These are phyloP conservation scores for Leccinum olivaceopallidum DNA, from an alignment of 768 basidiomycete species.

Conservation along the genomic window DNA sequence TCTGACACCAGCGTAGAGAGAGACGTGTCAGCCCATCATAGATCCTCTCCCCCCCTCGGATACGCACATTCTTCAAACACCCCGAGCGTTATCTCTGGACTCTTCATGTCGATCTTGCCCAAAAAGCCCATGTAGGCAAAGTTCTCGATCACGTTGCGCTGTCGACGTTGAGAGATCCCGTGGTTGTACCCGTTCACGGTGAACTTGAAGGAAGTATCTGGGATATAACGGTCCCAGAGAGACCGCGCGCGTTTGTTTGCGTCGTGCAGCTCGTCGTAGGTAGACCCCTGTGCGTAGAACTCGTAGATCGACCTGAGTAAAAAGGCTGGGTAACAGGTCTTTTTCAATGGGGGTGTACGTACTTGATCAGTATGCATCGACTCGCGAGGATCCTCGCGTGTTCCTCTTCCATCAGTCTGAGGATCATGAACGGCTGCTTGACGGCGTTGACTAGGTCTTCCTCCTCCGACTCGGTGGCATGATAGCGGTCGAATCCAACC, in stretches of 20 bases:
- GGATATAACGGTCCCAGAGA: slow-evolving; percentile 60
- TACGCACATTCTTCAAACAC: slow-evolving; percentile 87
- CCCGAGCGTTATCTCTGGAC: slow-evolving; percentile 69
- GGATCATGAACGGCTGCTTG: slow-evolving; percentile 71
- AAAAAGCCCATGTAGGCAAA: slow-evolving; percentile 85
- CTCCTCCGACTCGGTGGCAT: slow-evolving; percentile 34
- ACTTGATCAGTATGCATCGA: slow-evolving; percentile 87
- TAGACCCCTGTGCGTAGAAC: slow-evolving; percentile 69
- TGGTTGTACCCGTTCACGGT: slow-evolving; percentile 73
- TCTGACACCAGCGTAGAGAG: slow-evolving; percentile 37
- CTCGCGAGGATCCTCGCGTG: slow-evolving; percentile 73
- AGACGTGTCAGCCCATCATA: neutral
- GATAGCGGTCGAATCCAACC: slow-evolving; percentile 42
- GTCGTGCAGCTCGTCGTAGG: slow-evolving; percentile 71
- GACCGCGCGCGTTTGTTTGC: slow-evolving; percentile 42
- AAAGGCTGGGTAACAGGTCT: neutral
- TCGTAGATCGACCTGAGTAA: slow-evolving; percentile 68
- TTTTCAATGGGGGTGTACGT: slow-evolving; percentile 16
- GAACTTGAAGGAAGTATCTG: slow-evolving; percentile 80
- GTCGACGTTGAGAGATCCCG: slow-evolving; percentile 65
- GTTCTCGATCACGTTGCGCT: slow-evolving; percentile 67
- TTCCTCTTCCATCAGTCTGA: slow-evolving; percentile 66
- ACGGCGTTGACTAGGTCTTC: slow-evolving; percentile 43
- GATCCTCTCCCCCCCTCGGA: neutral
- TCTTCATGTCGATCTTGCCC: slow-evolving; percentile 81